Evolutionary conservation across 345 rosid genomes (phyloP).

Genomic region (Bruguiera gymnorhiza): DNA sequence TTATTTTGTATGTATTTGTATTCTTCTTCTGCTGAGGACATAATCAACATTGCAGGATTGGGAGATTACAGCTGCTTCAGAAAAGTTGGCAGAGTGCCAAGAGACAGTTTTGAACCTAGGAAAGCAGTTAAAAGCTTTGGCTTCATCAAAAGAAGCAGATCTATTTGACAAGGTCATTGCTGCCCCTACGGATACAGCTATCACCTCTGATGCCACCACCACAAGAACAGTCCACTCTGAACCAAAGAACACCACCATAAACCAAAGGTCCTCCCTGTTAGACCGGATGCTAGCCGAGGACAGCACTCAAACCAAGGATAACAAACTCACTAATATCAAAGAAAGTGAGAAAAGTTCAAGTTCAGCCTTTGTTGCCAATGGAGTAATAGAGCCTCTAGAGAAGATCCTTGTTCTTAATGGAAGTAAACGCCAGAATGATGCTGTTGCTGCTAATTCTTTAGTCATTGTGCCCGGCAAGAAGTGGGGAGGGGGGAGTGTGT

Average conservation of each 20-base stretch:
- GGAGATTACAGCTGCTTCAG: conserved; percentile 91
- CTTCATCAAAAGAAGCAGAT: conserved; percentile 55
- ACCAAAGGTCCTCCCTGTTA: conserved; percentile 67
- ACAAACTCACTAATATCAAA: conserved; percentile 15
- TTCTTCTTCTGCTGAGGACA: not conserved
- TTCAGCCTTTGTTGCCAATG: conserved; percentile 29
- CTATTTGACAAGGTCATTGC: conserved; percentile 49
- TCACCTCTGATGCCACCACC: conserved; percentile 11
- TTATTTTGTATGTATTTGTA: not conserved
- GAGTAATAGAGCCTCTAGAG: conserved; percentile 40
- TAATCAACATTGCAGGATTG: conserved; percentile 49
- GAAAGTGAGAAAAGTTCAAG: conserved; percentile 19
- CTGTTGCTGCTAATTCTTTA: conserved; percentile 33
- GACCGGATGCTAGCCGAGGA: conserved; percentile 93
- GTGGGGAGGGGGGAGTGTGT: conserved; percentile 43
- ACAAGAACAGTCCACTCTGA: conserved; percentile 22
- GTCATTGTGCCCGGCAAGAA: conserved; percentile 62
- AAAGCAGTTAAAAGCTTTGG: conserved; percentile 81
- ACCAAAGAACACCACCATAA: conserved; percentile 38
- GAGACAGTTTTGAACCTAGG: conserved; percentile 81
- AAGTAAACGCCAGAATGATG: conserved; percentile 15
- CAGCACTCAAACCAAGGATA: conserved; percentile 17
- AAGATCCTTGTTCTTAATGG: conserved; percentile 20
- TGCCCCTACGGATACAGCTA: conserved; percentile 25
- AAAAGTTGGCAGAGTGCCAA: conserved; percentile 91